These are phyloP conservation scores for Arabidopsis lyrata DNA, from an alignment of 441 rosid genomes.

Conservation along the genomic window DNA sequence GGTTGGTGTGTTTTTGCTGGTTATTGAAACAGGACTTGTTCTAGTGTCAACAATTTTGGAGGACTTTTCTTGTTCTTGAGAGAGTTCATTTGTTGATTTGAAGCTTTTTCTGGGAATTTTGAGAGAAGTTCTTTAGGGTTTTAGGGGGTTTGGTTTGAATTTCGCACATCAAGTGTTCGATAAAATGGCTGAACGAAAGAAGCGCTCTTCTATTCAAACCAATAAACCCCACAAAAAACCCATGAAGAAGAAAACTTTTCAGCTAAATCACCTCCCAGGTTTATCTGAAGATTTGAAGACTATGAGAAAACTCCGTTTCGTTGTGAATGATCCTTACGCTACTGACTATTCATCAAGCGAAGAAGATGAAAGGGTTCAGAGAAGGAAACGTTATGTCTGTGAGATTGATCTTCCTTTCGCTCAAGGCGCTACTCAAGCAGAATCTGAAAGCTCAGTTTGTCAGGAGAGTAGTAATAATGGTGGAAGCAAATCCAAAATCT, in stretches of 20 bases:
- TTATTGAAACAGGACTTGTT: slow-evolving; percentile 66
- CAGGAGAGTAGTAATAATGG: slow-evolving; percentile 56
- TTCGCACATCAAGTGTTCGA: slow-evolving; percentile 39
- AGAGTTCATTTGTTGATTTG: slow-evolving; percentile 46
- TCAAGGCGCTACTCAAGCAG: slow-evolving; percentile 37
- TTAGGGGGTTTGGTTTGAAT: slow-evolving; percentile 47
- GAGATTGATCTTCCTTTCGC: slow-evolving; percentile 59
- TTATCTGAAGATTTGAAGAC: slow-evolving; percentile 40
- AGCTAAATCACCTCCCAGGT: slow-evolving; percentile 38
- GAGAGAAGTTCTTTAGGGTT: slow-evolving; percentile 2
- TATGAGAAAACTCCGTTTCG: slow-evolving; percentile 70
- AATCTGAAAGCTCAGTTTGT: slow-evolving; percentile 57
- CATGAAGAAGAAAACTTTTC: slow-evolving; percentile 40
- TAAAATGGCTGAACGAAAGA: slow-evolving; percentile 52
- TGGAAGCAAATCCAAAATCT: slow-evolving; percentile 43
- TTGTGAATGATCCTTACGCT: slow-evolving; percentile 82
- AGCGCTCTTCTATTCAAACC: slow-evolving; percentile 34
- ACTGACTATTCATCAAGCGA: slow-evolving; percentile 91
- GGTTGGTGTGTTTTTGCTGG: slow-evolving; percentile 14
- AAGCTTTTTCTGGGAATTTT: slow-evolving; percentile 27
- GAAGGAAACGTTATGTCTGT: slow-evolving; percentile 55
- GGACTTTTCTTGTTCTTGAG: slow-evolving; percentile 65
- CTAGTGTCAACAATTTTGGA: slow-evolving; percentile 68
- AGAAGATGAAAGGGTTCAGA: slow-evolving; percentile 64
- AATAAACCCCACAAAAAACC: slow-evolving; percentile 45